Base-by-base conservation (phyloP, 177 flowering plant genomes). In the Tripterygium wilfordii region DNA sequence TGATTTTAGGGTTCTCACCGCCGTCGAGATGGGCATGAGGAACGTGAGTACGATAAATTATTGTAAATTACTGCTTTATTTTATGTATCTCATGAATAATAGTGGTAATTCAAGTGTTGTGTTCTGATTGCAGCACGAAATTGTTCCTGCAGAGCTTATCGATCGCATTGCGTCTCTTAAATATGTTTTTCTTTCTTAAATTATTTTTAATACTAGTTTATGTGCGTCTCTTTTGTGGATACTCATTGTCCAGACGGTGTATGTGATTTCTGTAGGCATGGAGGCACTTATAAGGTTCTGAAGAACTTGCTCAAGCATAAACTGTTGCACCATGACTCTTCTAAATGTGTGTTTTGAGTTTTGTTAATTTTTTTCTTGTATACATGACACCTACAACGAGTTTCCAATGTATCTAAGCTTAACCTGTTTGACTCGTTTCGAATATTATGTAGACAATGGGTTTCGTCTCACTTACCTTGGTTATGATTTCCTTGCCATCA, bases 21-120 rank as follows among this genome's bases (percentile, higher is more conserved):
- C 98, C 18, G 95, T 91, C 16, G 98, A 91, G 59, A 69, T 88
- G 96, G 98, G 98, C 38, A 91, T 88, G 98, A 65, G 92, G 32
- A 91, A 88, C 53, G 97, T 90, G 33, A 0, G 72, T 58, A n/a
- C n/a, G n/a, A n/a, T n/a, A n/a, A n/a, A n/a, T n/a, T n/a, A n/a
- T n/a, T n/a, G n/a, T n/a, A n/a, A n/a, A n/a, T n/a, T n/a, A n/a
- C n/a, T n/a, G n/a, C n/a, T n/a, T n/a, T n/a, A n/a, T n/a, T n/a
- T n/a, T n/a, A n/a, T n/a, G n/a, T n/a, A n/a, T n/a, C n/a, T n/a
- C n/a, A n/a, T n/a, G n/a, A n/a, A n/a, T n/a, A n/a, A n/a, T n/a
- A n/a, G n/a, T n/a, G n/a, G n/a, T n/a, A n/a, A n/a, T n/a, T n/a
- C n/a, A 15, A 0, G 18, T 13, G 1, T 31, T 7, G 5, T 1